Evolutionary conservation across 2,329 filamentous ascomycete species (phyloP).

Genomic region (Esteya vermicola): DNA sequence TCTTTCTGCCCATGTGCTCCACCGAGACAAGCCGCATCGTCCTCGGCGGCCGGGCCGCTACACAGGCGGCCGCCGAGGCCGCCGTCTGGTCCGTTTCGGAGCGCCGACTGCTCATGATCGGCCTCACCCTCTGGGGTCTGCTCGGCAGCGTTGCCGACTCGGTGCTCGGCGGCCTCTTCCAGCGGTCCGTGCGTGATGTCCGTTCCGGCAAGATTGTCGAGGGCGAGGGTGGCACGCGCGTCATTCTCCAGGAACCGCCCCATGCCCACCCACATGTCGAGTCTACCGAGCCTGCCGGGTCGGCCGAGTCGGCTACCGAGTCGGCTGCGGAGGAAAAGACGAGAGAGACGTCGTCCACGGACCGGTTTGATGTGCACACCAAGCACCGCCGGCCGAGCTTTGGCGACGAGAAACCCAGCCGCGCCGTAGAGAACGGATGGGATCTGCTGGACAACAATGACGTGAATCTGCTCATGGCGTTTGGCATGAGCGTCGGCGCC

Average conservation of each 20-base stretch:
- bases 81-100: conserved; percentile 30
- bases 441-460: conserved; percentile 88
- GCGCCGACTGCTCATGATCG: conserved; percentile 32
- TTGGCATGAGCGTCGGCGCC: conserved; percentile 61
- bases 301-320: conserved; percentile 17
- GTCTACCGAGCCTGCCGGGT: not conserved
- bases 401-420: conserved; percentile 42
- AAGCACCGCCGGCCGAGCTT: conserved; percentile 37
- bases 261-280: conserved; percentile 1
- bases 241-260: conserved; percentile 22
- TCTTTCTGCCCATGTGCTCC: conserved; percentile 56
- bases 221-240: conserved; percentile 57
- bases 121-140: conserved; percentile 58
- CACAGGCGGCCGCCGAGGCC: not conserved
- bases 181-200: conserved; percentile 75
- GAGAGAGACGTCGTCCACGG: conserved; percentile 22
- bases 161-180: conserved; percentile 68
- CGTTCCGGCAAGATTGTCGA: conserved; percentile 80
- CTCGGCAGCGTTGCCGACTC: conserved; percentile 79
- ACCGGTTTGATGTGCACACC: conserved; percentile 30
- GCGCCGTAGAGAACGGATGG: conserved; percentile 50
- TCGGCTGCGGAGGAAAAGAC: conserved; percentile 15
- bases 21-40: conserved; percentile 11
- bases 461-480: conserved; percentile 87
- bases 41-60: conserved; percentile 26